Percentiles rank a stretch among this genome's conserved stretches.
phyloP scores from a whole-genome alignment of 1,284 basidiomycete genomes.

The Mycocalia duriaeana region DNA sequence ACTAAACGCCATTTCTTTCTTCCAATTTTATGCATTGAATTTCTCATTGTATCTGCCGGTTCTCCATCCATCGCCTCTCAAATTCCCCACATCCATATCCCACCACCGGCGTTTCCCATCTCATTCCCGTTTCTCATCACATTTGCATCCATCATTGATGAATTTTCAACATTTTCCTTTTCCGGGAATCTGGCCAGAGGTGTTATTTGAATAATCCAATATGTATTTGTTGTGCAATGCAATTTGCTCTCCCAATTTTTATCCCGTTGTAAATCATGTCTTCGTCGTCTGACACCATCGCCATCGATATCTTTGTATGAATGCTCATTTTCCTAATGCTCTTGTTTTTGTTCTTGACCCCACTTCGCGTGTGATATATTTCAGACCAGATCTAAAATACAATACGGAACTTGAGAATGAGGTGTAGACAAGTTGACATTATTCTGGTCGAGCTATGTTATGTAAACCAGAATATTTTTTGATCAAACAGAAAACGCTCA shows the following conservation, averaged over 20 bases:
- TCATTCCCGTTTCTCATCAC: neutral
- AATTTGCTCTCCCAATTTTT: neutral
- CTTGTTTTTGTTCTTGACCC: too few species aligned
- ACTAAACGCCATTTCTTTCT: neutral
- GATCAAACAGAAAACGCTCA: too few species aligned
- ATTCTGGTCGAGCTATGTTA: too few species aligned
- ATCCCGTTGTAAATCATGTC: too few species aligned
- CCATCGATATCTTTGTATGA: too few species aligned
- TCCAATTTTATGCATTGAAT: neutral
- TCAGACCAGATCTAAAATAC: too few species aligned
- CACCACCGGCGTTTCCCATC: neutral
- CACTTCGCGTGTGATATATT: too few species aligned
- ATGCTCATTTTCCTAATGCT: too few species aligned
- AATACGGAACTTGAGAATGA: too few species aligned
- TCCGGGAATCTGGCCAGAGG: neutral
- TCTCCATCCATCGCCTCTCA: slow-evolving; percentile 2
- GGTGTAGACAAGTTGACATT: too few species aligned
- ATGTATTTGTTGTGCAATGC: neutral
- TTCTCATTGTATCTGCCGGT: neutral
- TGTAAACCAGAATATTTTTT: too few species aligned
- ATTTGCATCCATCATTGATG: neutral
- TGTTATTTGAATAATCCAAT: slow-evolving; percentile 2
- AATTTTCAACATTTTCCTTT: neutral
- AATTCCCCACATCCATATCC: slow-evolving; percentile 1
- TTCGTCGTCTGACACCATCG: too few species aligned